Percentiles rank a stretch among this genome's conserved stretches.
phyloP scores from a whole-genome alignment of 345 rosid species.

The Hirschfeldia incana region DNA sequence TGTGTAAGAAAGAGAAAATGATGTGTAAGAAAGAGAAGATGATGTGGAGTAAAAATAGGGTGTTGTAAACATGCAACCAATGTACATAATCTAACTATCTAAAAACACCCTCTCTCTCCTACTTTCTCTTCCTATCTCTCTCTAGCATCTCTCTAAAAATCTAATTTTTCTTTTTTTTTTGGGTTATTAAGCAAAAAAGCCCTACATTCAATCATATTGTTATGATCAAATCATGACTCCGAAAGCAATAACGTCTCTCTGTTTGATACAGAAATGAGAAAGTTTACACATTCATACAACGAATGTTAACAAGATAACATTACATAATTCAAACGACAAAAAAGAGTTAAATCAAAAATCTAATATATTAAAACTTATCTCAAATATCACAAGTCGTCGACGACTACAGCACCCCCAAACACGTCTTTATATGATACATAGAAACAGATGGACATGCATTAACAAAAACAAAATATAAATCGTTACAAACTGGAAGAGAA shows the following conservation, averaged over 20 bases:
- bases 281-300: background rate
- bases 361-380: background rate
- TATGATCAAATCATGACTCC: background rate
- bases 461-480: background rate
- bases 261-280: background rate
- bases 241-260: background rate
- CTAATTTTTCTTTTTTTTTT: too few species aligned
- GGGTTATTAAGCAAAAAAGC: too few species aligned
- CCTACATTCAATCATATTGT: background rate
- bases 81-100: too few species aligned
- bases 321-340: constrained; percentile 12
- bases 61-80: too few species aligned
- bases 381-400: background rate
- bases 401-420: background rate
- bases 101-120: too few species aligned
- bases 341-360: background rate
- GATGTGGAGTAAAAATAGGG: too few species aligned
- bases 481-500: background rate
- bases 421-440: background rate
- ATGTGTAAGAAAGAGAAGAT: too few species aligned
- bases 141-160: too few species aligned
- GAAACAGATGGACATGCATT: background rate
- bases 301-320: constrained; percentile 14
- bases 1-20: too few species aligned
- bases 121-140: too few species aligned